phyloP scores from a whole-genome alignment of 192 early-diverging fungal genomes.

The Backusella mclennaniae region DNA sequence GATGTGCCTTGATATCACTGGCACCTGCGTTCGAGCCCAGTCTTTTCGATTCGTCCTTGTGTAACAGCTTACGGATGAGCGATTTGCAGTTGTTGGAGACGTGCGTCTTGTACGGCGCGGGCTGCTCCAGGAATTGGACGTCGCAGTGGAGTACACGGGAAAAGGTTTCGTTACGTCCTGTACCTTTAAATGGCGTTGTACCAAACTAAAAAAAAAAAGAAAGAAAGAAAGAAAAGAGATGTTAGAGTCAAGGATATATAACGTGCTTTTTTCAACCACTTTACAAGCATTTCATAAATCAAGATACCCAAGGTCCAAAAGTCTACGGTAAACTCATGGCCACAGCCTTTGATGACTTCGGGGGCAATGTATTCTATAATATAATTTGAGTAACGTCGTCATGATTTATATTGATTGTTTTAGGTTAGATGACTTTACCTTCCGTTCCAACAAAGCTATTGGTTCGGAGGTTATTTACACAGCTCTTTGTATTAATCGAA shows the following conservation, averaged over 20 bases:
- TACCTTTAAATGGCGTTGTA: conserved; percentile 97
- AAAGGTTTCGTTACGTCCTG: conserved; percentile 87
- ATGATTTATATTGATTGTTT: conserved; percentile 35
- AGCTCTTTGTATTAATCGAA: conserved; percentile 85
- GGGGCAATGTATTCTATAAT: conserved; percentile 94
- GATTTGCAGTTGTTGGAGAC: conserved; percentile 57
- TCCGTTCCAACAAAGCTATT: conserved; percentile 99
- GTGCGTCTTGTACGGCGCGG: conserved; percentile 16
- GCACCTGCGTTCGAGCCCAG: conserved; percentile 91
- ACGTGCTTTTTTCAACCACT: too few species aligned
- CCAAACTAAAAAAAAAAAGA: conserved; percentile 56
- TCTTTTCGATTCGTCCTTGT: conserved; percentile 87
- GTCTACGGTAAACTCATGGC: conserved; percentile 94
- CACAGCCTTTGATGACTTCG: conserved; percentile 94
- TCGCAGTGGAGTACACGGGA: conserved; percentile 83
- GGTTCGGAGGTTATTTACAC: conserved; percentile 85
- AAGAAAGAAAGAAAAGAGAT: not conserved
- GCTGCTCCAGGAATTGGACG: conserved; percentile 65
- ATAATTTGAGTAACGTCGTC: not conserved
- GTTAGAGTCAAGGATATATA: too few species aligned
- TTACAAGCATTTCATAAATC: conserved; percentile 94
- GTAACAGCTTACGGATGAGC: conserved; percentile 80
- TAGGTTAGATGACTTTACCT: conserved; percentile 39
- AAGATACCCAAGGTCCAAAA: conserved; percentile 99
- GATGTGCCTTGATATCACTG: conserved; percentile 88